These are phyloP conservation scores for Cymodocea nodosa DNA, from an alignment of 116 monocot species.

Conservation along the genomic window DNA sequence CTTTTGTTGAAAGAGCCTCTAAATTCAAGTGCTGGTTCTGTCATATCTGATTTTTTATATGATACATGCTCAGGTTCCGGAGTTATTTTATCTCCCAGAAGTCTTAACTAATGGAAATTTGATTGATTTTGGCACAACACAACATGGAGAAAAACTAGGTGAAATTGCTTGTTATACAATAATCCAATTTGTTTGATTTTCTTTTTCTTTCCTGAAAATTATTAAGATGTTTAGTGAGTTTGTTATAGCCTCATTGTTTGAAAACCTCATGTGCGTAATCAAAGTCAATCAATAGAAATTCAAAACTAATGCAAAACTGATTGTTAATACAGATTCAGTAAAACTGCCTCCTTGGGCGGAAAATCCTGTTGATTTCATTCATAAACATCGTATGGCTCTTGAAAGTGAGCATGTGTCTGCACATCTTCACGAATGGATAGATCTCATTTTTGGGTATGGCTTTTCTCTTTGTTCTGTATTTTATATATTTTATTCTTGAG, in stretches of 20 bases:
- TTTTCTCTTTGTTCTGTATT: background rate
- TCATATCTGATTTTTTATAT: slow-evolving; percentile 1
- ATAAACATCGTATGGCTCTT: slow-evolving; percentile 85
- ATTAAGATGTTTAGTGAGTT: too few species aligned
- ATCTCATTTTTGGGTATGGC: slow-evolving; percentile 92
- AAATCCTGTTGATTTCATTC: slow-evolving; percentile 78
- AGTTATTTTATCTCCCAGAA: slow-evolving; percentile 95
- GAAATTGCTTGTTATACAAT: slow-evolving; percentile 1
- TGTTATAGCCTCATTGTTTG: too few species aligned
- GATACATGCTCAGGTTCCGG: slow-evolving; percentile 54
- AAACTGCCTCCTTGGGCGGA: slow-evolving; percentile 89
- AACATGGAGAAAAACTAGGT: slow-evolving; percentile 71
- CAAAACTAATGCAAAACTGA: background rate
- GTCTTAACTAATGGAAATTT: slow-evolving; percentile 61
- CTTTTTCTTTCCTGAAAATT: too few species aligned
- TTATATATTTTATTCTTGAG: too few species aligned
- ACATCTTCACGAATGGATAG: slow-evolving; percentile 97
- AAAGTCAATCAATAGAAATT: background rate
- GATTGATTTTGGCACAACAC: slow-evolving; percentile 68
- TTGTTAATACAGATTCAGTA: slow-evolving; percentile 54
- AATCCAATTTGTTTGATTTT: background rate
- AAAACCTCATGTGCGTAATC: too few species aligned
- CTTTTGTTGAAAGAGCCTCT: background rate
- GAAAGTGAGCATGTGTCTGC: slow-evolving; percentile 94
- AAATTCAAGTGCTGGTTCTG: background rate